A percentile compares a stretch with the other conserved stretches of the same genome.
phyloP scores from a whole-genome alignment of 75 land plant genomes.

The Sequoia sempervirens region DNA sequence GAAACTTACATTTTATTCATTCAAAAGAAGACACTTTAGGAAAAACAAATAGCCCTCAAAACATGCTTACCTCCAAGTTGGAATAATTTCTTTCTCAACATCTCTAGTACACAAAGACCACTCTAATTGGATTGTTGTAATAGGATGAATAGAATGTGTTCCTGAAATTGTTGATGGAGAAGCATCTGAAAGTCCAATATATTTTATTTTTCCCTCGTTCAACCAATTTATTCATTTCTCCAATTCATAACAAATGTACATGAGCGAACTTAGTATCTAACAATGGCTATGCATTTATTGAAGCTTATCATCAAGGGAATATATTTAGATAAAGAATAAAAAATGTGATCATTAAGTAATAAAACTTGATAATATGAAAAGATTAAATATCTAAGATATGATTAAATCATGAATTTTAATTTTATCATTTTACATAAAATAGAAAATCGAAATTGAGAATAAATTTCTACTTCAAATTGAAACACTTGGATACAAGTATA shows the following conservation, averaged over 20 bases:
- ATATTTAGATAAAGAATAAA: too few species aligned
- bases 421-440: too few species aligned
- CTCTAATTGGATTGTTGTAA: too few species aligned
- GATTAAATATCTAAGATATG: not conserved
- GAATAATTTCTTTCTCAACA: too few species aligned
- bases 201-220: conserved; percentile 12
- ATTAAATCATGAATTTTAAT: not conserved
- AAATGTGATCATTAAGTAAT: too few species aligned
- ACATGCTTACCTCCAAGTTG: conserved; percentile 46
- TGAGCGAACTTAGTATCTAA: not conserved
- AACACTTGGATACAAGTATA: too few species aligned
- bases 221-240: conserved; percentile 16
- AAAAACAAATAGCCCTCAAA: not conserved
- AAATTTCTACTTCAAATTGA: too few species aligned
- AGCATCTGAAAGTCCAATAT: conserved; percentile 14
- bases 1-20: not conserved
- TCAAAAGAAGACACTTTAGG: not conserved
- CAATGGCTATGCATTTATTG: not conserved
- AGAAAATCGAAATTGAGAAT: too few species aligned
- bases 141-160: conserved; percentile 12
- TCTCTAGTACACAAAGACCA: too few species aligned
- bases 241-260: not conserved
- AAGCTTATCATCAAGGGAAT: too few species aligned
- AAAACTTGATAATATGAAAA: too few species aligned
- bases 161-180: conserved; percentile 7